Evolutionary conservation across 2,329 filamentous ascomycete genomes (phyloP).

Genomic region (Aureobasidium uvarum): DNA sequence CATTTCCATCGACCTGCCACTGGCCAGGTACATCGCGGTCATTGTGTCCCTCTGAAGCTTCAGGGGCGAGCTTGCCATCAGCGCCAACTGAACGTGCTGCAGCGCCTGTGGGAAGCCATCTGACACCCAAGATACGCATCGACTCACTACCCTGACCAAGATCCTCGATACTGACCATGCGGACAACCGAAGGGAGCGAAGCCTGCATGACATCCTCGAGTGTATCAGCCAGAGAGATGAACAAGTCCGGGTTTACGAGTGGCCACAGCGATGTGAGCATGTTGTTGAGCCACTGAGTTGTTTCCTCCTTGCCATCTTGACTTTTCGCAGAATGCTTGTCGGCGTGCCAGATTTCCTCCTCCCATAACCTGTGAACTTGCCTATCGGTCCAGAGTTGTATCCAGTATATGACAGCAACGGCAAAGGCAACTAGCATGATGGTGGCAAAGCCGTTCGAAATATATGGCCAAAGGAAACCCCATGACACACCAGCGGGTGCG

Average conservation of each 20-base stretch:
- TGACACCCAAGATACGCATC: constrained; percentile 66
- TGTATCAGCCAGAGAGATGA: constrained; percentile 65
- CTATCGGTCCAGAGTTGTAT: constrained; percentile 61
- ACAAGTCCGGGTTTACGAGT: constrained; percentile 72
- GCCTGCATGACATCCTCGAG: constrained; percentile 81
- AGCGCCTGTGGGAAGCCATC: constrained; percentile 70
- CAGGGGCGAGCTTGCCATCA: constrained; percentile 56
- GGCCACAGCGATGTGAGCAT: constrained; percentile 68
- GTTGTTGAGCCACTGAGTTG: constrained; percentile 69
- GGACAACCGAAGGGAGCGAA: constrained; percentile 64
- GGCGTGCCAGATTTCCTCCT: constrained; percentile 68
- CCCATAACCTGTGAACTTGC: constrained; percentile 61
- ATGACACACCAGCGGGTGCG: background rate
- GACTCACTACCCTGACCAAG: constrained; percentile 72
- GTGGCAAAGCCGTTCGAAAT: background rate
- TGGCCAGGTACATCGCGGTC: constrained; percentile 53
- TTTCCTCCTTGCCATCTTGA: constrained; percentile 56
- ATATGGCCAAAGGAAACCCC: constrained; percentile 7
- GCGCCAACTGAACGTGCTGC: constrained; percentile 60
- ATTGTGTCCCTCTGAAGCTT: constrained; percentile 44
- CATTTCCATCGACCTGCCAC: constrained; percentile 41
- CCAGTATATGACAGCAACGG: constrained; percentile 39
- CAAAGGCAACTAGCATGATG: background rate
- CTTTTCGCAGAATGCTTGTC: constrained; percentile 52
- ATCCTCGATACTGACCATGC: constrained; percentile 61